Percentiles rank a stretch among this genome's conserved stretches.
phyloP scores from a whole-genome alignment of 129 eudicot genomes.

The Artemisia argyi region DNA sequence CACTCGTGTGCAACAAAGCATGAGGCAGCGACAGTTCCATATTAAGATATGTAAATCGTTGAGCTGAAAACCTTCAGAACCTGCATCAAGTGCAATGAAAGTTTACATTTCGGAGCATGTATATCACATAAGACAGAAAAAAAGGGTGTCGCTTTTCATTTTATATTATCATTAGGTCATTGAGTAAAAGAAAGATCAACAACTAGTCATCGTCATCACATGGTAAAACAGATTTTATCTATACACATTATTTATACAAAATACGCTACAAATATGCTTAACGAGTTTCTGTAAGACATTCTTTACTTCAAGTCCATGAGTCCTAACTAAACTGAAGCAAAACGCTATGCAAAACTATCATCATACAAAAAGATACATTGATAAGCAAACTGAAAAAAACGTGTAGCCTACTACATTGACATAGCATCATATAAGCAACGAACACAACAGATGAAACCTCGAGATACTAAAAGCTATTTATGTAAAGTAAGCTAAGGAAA shows the following conservation, averaged over 20 bases:
- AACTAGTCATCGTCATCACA: background rate
- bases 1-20: slow-evolving; percentile 13
- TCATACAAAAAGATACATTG: background rate
- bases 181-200: background rate
- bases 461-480: background rate
- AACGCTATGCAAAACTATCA: background rate
- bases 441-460: background rate
- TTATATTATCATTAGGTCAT: too few relatives aligned
- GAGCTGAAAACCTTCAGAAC: background rate
- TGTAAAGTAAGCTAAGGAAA: background rate
- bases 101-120: background rate
- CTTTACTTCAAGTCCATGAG: background rate
- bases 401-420: background rate
- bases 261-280: background rate
- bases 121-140: background rate
- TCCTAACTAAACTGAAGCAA: background rate
- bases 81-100: slow-evolving; percentile 21
- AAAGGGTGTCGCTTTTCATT: too few relatives aligned
- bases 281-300: background rate
- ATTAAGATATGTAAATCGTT: background rate
- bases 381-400: background rate
- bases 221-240: background rate
- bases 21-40: slow-evolving; percentile 47
- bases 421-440: background rate
- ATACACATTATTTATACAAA: background rate